Conservation (phyloP, 1,139 yeast genomes). For the Spencermartinsiella ligniputridi region DNA sequence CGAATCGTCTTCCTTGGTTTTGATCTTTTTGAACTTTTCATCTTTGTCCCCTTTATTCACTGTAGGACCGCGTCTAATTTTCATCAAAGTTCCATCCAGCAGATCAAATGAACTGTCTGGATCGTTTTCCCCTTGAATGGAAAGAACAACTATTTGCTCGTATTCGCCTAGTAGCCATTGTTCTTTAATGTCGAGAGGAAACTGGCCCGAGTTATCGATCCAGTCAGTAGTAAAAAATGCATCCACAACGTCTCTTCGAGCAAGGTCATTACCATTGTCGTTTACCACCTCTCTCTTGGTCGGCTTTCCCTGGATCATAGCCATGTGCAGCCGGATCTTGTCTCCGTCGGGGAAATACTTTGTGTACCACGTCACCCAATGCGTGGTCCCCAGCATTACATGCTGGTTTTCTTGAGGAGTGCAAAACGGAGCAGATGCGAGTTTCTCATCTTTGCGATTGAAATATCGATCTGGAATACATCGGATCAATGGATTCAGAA, state of each 20-base stretch:
- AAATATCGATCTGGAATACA: slow-evolving; percentile 77
- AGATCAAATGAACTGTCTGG: slow-evolving; percentile 50
- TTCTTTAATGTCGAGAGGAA: slow-evolving; percentile 53
- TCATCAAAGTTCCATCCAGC: slow-evolving; percentile 51
- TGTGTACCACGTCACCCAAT: slow-evolving; percentile 79
- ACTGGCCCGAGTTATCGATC: slow-evolving; percentile 63
- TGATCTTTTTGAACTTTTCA: slow-evolving; percentile 28
- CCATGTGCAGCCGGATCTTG: slow-evolving; percentile 63
- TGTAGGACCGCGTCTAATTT: slow-evolving; percentile 51
- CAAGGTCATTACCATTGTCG: slow-evolving; percentile 28
- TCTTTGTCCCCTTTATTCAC: slow-evolving; percentile 57
- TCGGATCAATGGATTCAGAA: slow-evolving; percentile 71
- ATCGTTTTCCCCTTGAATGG: slow-evolving; percentile 68
- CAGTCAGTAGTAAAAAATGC: slow-evolving; percentile 70
- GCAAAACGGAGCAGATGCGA: slow-evolving; percentile 76
- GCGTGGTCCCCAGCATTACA: slow-evolving; percentile 55
- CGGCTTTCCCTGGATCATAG: slow-evolving; percentile 53
- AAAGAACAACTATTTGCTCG: slow-evolving; percentile 47
- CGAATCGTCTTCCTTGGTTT: slow-evolving; percentile 45
- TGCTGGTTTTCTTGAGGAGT: slow-evolving; percentile 61
- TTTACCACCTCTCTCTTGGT: slow-evolving; percentile 28
- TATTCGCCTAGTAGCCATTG: slow-evolving; percentile 58
- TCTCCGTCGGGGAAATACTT: slow-evolving; percentile 48
- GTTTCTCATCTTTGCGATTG: slow-evolving; percentile 43
- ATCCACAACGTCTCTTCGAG: slow-evolving; percentile 31